Base-by-base conservation (phyloP, 2,329 filamentous ascomycete species). In the Teratosphaeriaceae sp. region DNA sequence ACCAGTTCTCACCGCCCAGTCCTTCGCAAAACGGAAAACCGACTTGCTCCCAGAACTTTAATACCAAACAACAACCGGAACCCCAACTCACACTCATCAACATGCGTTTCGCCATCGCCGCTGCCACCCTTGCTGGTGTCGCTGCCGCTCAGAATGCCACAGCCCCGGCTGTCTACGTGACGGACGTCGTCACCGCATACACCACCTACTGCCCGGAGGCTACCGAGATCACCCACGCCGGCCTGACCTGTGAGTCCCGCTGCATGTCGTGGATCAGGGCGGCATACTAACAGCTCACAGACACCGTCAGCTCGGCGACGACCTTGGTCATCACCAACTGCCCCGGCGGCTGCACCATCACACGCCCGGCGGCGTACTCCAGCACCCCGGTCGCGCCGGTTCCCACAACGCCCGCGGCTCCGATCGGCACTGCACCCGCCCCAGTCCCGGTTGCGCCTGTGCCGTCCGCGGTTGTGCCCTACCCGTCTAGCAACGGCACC, bases 51-150 rank as follows among this genome's bases (percentile, higher is more conserved):
- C 18, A 18, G 8, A 9, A 48, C 40, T 56, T 54, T 40, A 43
- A 35, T 37, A 29, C 22, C 36, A 40, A 38, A 22, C 26, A n/a
- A n/a, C 24, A 22, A 38, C 40, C 40, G n/a, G n/a, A n/a, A 40
- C 13, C 33, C 36, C 35, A 27, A 9, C 26, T 20, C 21, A 23
- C 39, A 21, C 21, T 26, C 44, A 22, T 62, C 68, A 73, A 65
- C 50, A 75, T 75, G 72, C 70, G 69, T 66, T 71, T 71, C 68
- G 64, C 70, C 52, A 53, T 49, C 35, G 45, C 51, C 40, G 48
- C 51, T 43, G 44, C 44, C 46, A 62, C 64, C 53, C 54, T 70
- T 46, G 67, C 62, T 46, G 53, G 46, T 49, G 64, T 62, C 52
- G 67, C 60, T 50, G 38, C 64, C 46, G 44, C 35, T 23, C 8